phyloP scores from a whole-genome alignment of 2,329 filamentous ascomycete genomes.

The Microthyrium microscopicum region DNA sequence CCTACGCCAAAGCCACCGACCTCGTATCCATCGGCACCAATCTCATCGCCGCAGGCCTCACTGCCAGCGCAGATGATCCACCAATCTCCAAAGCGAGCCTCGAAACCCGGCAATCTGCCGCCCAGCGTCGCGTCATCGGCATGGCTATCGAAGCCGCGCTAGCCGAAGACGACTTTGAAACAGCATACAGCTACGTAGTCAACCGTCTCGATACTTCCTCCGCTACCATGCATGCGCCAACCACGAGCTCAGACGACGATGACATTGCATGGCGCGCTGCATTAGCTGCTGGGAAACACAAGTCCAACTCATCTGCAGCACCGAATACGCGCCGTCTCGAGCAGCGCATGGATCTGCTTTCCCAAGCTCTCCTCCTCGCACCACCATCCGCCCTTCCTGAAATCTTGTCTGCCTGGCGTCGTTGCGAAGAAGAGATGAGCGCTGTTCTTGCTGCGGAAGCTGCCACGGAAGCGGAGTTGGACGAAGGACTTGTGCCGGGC shows the following conservation, averaged over 20 bases:
- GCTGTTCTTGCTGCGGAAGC: slow-evolving; percentile 49
- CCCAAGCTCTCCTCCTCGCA: slow-evolving; percentile 57
- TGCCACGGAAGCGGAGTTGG: slow-evolving; percentile 49
- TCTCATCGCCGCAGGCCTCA: slow-evolving; percentile 44
- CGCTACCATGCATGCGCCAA: slow-evolving; percentile 11
- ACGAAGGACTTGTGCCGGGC: slow-evolving; percentile 23
- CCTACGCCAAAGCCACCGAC: slow-evolving; percentile 60
- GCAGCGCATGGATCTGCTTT: slow-evolving; percentile 65
- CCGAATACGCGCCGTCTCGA: slow-evolving; percentile 51
- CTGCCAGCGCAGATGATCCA: slow-evolving; percentile 14
- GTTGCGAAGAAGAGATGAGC: slow-evolving; percentile 63
- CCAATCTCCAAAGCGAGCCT: slow-evolving; percentile 15
- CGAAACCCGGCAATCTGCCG: slow-evolving; percentile 19
- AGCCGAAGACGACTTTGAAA: slow-evolving; percentile 66
- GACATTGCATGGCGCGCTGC: slow-evolving; percentile 67
- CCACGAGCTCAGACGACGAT: slow-evolving; percentile 28
- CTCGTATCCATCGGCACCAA: slow-evolving; percentile 52
- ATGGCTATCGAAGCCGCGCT: slow-evolving; percentile 70
- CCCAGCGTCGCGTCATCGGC: slow-evolving; percentile 52
- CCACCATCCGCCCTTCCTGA: slow-evolving; percentile 54
- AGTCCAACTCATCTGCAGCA: slow-evolving; percentile 22
- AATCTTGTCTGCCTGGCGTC: slow-evolving; percentile 56
- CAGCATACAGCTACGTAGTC: slow-evolving; percentile 68
- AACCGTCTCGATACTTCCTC: slow-evolving; percentile 39
- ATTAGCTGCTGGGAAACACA: slow-evolving; percentile 60